Conservation (phyloP, 139 green algal species). For the Trebouxia sp. region DNA sequence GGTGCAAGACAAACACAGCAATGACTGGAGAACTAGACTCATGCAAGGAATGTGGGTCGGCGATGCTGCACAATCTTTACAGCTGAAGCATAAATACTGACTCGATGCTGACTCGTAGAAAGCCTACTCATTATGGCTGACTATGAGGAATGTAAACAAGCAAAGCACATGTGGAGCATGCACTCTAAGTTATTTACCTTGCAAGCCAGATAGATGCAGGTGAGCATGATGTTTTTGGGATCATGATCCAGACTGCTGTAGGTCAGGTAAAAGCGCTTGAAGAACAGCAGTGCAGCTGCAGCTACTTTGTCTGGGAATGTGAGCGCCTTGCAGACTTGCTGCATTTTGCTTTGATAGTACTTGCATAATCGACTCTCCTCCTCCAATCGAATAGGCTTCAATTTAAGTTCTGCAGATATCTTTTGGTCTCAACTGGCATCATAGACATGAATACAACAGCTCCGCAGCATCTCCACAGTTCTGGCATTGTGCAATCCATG, state of each 20-base stretch:
- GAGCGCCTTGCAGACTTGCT: slow-evolving; percentile 50
- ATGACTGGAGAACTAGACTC: too few species aligned
- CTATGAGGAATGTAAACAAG: too few species aligned
- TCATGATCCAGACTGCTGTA: slow-evolving; percentile 65
- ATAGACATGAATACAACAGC: not conserved
- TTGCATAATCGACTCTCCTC: slow-evolving; percentile 54
- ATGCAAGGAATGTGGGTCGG: too few species aligned
- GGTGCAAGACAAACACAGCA: too few species aligned
- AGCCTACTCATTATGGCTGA: too few species aligned
- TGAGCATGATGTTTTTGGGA: slow-evolving; percentile 70
- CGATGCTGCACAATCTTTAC: not conserved
- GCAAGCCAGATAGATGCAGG: slow-evolving; percentile 80
- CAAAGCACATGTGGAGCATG: too few species aligned
- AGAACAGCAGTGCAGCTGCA: slow-evolving; percentile 63
- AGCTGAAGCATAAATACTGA: too few species aligned
- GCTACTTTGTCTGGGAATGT: slow-evolving; percentile 68
- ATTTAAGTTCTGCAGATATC: not conserved
- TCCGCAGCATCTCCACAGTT: too few species aligned
- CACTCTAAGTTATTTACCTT: too few species aligned
- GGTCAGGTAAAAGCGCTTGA: slow-evolving; percentile 79
- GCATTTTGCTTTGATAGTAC: slow-evolving; percentile 54
- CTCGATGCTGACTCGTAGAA: too few species aligned
- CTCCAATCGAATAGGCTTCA: slow-evolving; percentile 30
- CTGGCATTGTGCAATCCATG: too few species aligned
- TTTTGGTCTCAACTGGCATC: too few species aligned